Percentiles rank a stretch among this genome's conserved stretches.
Conservation (phyloP, 345 rosid genomes). For the Dipteronia dyeriana region DNA sequence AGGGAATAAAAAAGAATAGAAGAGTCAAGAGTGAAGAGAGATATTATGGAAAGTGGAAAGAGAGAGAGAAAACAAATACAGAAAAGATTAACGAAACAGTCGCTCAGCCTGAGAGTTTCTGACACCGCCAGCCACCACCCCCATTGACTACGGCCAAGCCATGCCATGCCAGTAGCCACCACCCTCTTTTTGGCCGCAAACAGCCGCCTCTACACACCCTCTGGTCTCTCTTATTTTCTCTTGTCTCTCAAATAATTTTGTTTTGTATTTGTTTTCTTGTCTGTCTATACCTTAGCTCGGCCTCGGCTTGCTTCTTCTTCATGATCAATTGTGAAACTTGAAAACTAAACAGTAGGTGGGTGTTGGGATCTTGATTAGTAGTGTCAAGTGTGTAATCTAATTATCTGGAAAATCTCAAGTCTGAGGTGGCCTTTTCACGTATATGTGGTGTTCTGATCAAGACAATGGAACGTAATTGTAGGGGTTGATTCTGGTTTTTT, state of each 20-base stretch:
- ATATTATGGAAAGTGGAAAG: conserved; percentile 15
- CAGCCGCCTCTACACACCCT: conserved; percentile 14
- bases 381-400: not conserved
- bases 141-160: conserved; percentile 21
- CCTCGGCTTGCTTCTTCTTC: too few relatives aligned
- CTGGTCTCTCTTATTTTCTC: not conserved
- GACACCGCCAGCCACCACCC: conserved; percentile 13
- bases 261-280: not conserved
- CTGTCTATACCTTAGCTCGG: too few relatives aligned
- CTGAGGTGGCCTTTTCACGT: not conserved
- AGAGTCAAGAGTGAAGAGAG: conserved; percentile 1
- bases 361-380: not conserved
- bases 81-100: not conserved
- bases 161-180: not conserved
- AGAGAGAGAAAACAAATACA: conserved; percentile 9
- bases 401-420: not conserved
- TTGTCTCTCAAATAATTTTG: not conserved
- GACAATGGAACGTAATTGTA: not conserved
- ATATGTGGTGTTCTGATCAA: conserved; percentile 13
- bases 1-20: not conserved
- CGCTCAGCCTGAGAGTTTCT: conserved; percentile 9
- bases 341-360: too few relatives aligned
- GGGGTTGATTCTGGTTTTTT: not conserved
- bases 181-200: conserved; percentile 16
- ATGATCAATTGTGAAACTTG: too few relatives aligned